Conservation (phyloP, 2,329 filamentous ascomycete genomes). For the Colletotrichum sp. region DNA sequence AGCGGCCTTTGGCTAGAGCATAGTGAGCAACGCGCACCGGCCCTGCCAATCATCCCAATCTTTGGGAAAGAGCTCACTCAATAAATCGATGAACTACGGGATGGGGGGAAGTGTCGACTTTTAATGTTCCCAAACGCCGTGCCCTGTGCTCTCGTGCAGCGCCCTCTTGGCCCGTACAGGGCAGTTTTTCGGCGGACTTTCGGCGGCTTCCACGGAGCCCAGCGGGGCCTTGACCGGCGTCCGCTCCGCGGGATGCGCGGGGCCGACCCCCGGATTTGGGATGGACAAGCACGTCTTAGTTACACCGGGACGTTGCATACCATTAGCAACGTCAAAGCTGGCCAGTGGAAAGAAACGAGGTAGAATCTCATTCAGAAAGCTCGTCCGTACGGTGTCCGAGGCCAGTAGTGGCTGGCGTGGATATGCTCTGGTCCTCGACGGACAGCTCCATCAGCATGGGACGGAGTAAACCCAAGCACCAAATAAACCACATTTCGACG, state of each 20-base stretch:
- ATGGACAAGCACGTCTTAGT: background rate
- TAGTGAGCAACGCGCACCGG: too few species aligned
- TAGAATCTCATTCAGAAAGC: accelerated
- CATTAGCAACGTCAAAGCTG: background rate
- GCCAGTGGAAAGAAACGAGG: accelerated
- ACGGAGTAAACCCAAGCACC: background rate
- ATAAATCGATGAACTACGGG: too few species aligned
- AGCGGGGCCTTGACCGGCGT: background rate
- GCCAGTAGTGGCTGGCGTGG: background rate
- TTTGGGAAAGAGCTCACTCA: too few species aligned
- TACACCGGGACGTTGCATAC: background rate
- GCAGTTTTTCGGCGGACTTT: background rate
- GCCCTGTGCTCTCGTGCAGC: background rate
- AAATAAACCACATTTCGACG: background rate
- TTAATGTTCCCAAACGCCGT: background rate
- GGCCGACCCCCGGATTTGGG: background rate
- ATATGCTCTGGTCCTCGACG: background rate
- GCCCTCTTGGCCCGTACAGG: background rate
- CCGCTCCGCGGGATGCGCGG: background rate
- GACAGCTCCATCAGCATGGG: background rate
- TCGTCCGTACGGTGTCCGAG: background rate
- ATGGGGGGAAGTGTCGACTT: background rate
- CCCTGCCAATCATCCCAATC: accelerated
- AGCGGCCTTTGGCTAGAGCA: background rate
- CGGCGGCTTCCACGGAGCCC: background rate